Percentiles rank a stretch among this genome's conserved stretches.
These are phyloP conservation scores for Salix dunnii DNA, from an alignment of 345 rosid species.

Conservation along the genomic window DNA sequence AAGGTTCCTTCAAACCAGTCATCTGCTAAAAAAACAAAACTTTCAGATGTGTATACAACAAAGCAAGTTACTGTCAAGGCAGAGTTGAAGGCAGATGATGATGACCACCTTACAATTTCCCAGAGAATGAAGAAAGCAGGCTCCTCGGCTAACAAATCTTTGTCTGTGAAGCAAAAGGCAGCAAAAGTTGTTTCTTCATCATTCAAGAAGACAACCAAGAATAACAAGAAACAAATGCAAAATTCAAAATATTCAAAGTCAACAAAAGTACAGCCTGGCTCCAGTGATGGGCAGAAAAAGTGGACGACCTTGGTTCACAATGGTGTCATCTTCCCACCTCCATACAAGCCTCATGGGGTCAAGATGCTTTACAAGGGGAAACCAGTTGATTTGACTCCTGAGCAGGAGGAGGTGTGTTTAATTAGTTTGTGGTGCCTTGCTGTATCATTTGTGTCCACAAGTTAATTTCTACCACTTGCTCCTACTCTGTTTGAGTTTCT, in stretches of 20 bases:
- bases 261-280: conserved; percentile 59
- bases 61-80: conserved; percentile 53
- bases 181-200: conserved; percentile 52
- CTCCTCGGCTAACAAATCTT: conserved; percentile 45
- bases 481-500: neutral
- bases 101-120: conserved; percentile 68
- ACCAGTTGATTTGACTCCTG: conserved; percentile 72
- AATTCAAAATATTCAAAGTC: conserved; percentile 61
- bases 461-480: neutral
- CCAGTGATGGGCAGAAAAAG: conserved; percentile 95
- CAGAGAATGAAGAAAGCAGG: conserved; percentile 62
- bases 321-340: conserved; percentile 95
- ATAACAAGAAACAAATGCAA: conserved; percentile 53
- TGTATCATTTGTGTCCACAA: neutral
- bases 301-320: conserved; percentile 94
- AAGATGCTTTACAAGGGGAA: conserved; percentile 81
- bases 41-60: conserved; percentile 41
- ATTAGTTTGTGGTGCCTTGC: conserved; percentile 8
- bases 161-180: conserved; percentile 46
- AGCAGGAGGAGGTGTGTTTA: conserved; percentile 74
- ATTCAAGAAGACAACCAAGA: conserved; percentile 45
- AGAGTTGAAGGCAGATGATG: conserved; percentile 53
- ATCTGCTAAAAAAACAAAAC: conserved; percentile 62
- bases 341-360: conserved; percentile 80
- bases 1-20: conserved; percentile 46